Percentiles rank a stretch among this genome's conserved stretches.
Conservation (phyloP, 176 grass and related monocot genomes). For the Eragrostis nindensis region DNA sequence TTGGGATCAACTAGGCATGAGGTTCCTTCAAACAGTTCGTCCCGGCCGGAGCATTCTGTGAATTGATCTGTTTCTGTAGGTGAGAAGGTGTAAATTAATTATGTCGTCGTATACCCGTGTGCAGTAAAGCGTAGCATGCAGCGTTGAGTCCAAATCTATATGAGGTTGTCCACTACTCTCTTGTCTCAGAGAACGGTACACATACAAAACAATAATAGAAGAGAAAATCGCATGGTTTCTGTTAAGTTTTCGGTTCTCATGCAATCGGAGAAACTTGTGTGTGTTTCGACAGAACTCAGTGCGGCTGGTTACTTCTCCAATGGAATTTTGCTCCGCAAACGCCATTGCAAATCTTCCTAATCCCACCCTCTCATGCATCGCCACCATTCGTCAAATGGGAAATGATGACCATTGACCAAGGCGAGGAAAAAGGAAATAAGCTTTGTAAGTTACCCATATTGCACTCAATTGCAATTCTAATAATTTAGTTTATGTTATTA, state of each 20-base stretch:
- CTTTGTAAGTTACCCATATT: too few species aligned
- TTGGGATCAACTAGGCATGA: slow-evolving; percentile 56
- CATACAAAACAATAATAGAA: neutral
- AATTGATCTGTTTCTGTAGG: slow-evolving; percentile 2
- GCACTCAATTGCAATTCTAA: too few species aligned
- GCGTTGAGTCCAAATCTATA: neutral
- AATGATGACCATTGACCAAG: too few species aligned
- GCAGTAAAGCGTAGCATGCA: slow-evolving; percentile 22
- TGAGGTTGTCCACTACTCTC: neutral
- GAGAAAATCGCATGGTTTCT: neutral
- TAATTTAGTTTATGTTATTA: too few species aligned
- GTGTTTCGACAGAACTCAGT: too few species aligned
- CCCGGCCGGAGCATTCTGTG: neutral
- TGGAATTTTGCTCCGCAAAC: too few species aligned
- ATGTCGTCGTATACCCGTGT: slow-evolving; percentile 12
- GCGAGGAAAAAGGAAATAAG: too few species aligned
- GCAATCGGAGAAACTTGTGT: neutral
- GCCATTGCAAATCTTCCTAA: too few species aligned
- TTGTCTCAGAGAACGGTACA: slow-evolving; percentile 12
- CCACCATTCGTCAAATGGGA: too few species aligned
- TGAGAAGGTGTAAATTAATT: slow-evolving; percentile 40
- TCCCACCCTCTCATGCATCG: too few species aligned
- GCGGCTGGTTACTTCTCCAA: too few species aligned
- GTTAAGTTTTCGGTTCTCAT: neutral
- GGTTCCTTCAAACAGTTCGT: slow-evolving; percentile 21